Evolutionary conservation across 345 rosid genomes (phyloP), one percentile per base, ranked within the genome.

Genomic region (Limnanthes douglasii): DNA sequence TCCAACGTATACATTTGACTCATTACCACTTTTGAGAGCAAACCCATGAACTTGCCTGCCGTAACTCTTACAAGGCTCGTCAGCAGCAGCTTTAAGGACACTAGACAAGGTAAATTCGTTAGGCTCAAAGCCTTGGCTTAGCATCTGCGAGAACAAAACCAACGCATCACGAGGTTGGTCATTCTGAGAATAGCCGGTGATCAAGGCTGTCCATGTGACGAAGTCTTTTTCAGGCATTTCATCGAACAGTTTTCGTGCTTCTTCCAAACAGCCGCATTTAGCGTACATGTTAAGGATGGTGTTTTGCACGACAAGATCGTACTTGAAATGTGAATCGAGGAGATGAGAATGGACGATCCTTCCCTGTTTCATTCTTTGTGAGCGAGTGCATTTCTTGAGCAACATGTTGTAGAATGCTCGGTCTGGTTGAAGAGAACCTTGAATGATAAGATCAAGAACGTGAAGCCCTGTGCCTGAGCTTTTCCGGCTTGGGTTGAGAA

Each of bases 201-300:
- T 72, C 60, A 77, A 46, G 2, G 65, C 60, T 10, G 77, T 77
- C 88, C 82, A 77, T 24, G 70, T 47, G 11, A 69, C 71, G 16
- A 66, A 52, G 37, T 69, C 75, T 34, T 34, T 66, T 0, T 34
- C 37, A 18, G 55, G 51, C 75, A 77, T 72, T 62, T 57, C 51
- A 6, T 69, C 82, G 27, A 72, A 69, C 62, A 72, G 16, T 6
- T 53, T 47, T 7, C 64, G 65, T 9, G 78, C 86, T 3, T 61
- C 64, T 0, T 29, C 68, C 40, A 72, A 29, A 46, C 56, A 39
- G 18, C 67, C 67, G 4, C 82, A 73, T 20, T 69, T 72, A 0
- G 68, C 60, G 31, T 70, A 66, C 59, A 66, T 39, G 5, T 71
- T 56, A 5, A 71, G 57, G 0, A 71, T 31, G 13, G 64, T 63